Evolutionary conservation across 1,139 yeast genomes (phyloP), one percentile per base, ranked within the genome.

Genomic region (Taiozyma sp.): DNA sequence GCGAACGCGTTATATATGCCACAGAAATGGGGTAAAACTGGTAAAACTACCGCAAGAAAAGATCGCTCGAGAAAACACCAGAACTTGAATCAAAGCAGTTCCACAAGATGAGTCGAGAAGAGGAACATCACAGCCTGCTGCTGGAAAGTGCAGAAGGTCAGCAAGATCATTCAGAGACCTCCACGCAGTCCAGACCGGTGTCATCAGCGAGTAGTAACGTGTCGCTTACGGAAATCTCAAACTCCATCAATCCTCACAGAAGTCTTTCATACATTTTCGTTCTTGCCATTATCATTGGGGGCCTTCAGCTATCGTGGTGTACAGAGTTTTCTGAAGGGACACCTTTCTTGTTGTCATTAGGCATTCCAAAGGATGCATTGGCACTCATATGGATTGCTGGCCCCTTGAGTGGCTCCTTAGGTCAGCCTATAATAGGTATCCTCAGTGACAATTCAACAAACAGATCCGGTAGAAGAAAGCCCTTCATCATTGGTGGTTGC

Each of bases 301-400:
- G 80, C 0, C 60, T 78, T 21, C 82, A 78, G 57, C 59, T 78
- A 45, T 75, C 81, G 0, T 78, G 82, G 81, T 73, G 79, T 6
- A 72, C 80, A 1, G 82, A 77, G 58, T 77, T 78, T 56, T 72
- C 79, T 5, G 79, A 77, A 54, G 81, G 81, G 1, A 76, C 81
- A 0, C 81, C 83, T 0, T 73, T 65, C 53, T 59, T 66, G 41
- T 64, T 80, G 11, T 76, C 82, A 0, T 65, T 81, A 21, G 85
- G 85, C 3, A 68, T 81, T 53, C 71, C 83, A 3, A 80, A 79
- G 56, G 71, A 77, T 19, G 58, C 71, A 6, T 64, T 80, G 50
- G 80, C 84, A 2, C 64, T 81, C 41, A 75, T 81, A 3, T 81
- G 85, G 85, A 71, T 79, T 10, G 84, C 84, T 0, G 85, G 85